These are phyloP conservation scores for Pichia gijzeniarum DNA, from an alignment of 805 yeast species.

Conservation along the genomic window DNA sequence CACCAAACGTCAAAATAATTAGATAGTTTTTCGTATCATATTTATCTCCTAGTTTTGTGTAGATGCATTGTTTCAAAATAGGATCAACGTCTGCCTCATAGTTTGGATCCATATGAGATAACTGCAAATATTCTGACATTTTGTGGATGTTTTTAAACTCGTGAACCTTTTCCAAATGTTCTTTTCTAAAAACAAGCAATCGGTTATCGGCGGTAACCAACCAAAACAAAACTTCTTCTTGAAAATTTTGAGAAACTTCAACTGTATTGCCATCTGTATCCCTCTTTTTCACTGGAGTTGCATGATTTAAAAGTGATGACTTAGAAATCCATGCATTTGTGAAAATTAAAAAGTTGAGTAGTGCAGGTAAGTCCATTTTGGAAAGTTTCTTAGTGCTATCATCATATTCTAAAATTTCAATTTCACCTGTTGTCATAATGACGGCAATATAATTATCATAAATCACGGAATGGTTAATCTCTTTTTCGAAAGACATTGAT, in stretches of 20 bases:
- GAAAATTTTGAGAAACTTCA: constrained; percentile 17
- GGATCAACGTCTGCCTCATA: constrained; percentile 60
- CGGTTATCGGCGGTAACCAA: constrained; percentile 75
- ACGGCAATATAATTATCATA: constrained; percentile 58
- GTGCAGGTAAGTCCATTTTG: constrained; percentile 30
- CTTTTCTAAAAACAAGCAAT: constrained; percentile 54
- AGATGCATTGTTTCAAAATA: constrained; percentile 59
- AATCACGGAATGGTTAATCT: constrained; percentile 57
- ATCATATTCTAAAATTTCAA: constrained; percentile 44
- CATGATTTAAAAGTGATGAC: constrained; percentile 40
- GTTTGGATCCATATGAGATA: constrained; percentile 44
- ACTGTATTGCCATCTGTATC: constrained; percentile 20
- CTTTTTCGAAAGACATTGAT: constrained; percentile 49
- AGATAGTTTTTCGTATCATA: constrained; percentile 52
- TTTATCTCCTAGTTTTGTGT: constrained; percentile 59
- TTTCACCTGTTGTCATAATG: constrained; percentile 65
- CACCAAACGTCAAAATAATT: constrained; percentile 71
- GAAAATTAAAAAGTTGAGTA: constrained; percentile 38
- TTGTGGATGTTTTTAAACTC: constrained; percentile 45
- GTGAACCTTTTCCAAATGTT: constrained; percentile 46
- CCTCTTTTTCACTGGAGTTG: constrained; percentile 29
- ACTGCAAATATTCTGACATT: constrained; percentile 37
- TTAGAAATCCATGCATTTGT: constrained; percentile 63
- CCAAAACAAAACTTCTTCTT: constrained; percentile 44
- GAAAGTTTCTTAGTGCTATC: constrained; percentile 18